Conservation (phyloP, 2,329 filamentous ascomycete genomes). For the Aphanocladium album region DNA sequence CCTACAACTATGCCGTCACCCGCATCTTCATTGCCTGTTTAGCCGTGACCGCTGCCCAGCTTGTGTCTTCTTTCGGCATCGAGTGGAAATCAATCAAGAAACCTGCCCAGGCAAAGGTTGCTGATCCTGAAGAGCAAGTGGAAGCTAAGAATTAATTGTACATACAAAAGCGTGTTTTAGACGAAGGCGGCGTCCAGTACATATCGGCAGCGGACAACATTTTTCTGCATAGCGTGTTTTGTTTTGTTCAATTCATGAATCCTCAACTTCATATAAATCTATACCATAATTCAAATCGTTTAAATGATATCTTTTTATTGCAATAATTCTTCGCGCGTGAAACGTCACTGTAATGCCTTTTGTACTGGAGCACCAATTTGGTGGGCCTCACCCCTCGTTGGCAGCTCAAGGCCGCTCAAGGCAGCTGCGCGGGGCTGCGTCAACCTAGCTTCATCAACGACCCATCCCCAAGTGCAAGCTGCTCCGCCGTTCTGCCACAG, state of each 20-base stretch:
- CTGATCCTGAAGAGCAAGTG: conserved; percentile 4
- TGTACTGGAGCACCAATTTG: background rate
- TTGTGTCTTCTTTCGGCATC: conserved; percentile 54
- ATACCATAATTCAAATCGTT: background rate
- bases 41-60: conserved; percentile 48
- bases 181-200: background rate
- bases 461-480: background rate
- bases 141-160: background rate
- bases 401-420: background rate
- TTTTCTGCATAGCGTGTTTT: background rate
- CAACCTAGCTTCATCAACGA: conserved; percentile 3
- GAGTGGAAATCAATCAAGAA: conserved; percentile 67
- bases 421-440: conserved; percentile 2
- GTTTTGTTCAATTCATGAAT: too few species aligned
- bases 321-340: background rate
- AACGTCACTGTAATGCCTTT: background rate
- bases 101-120: conserved; percentile 15
- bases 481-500: background rate
- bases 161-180: background rate
- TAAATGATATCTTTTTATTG: background rate
- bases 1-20: conserved; percentile 61
- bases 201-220: background rate
- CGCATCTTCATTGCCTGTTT: conserved; percentile 59
- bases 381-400: background rate
- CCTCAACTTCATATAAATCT: background rate